These are phyloP conservation scores for Aspergillus pseudotamarii DNA, from an alignment of 2,329 filamentous ascomycete species.

Conservation along the genomic window DNA sequence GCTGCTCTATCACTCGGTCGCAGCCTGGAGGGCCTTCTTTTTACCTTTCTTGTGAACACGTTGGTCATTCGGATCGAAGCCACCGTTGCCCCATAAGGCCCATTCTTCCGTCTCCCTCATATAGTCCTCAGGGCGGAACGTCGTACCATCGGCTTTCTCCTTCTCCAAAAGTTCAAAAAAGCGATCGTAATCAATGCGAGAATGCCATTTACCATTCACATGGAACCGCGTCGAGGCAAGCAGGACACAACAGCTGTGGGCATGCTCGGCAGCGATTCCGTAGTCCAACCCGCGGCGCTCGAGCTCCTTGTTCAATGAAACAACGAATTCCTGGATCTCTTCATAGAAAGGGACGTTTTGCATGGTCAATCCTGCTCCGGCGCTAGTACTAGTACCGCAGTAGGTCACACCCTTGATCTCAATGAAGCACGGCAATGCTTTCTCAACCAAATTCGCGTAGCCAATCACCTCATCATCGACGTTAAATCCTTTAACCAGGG, in stretches of 20 bases:
- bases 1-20: not conserved
- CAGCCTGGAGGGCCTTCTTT: constrained; percentile 26
- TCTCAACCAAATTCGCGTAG: constrained; percentile 85
- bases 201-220: constrained; percentile 81
- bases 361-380: constrained; percentile 89
- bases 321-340: constrained; percentile 82
- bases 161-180: constrained; percentile 86
- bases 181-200: constrained; percentile 82
- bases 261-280: constrained; percentile 92
- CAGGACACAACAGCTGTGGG: constrained; percentile 89
- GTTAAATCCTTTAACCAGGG: constrained; percentile 97
- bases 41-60: constrained; percentile 85
- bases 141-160: constrained; percentile 55
- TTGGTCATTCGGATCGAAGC: constrained; percentile 88
- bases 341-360: constrained; percentile 95
- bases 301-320: constrained; percentile 71
- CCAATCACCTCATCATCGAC: constrained; percentile 89
- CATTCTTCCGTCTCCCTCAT: constrained; percentile 88
- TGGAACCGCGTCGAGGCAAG: constrained; percentile 81
- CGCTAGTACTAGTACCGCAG: constrained; percentile 85
- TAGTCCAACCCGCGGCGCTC: constrained; percentile 73
- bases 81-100: constrained; percentile 92
- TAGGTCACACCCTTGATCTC: constrained; percentile 97
- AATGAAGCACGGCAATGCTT: constrained; percentile 85
- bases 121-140: constrained; percentile 89